phyloP scores from a whole-genome alignment of 768 basidiomycete species.

The Mycena vitilis region DNA sequence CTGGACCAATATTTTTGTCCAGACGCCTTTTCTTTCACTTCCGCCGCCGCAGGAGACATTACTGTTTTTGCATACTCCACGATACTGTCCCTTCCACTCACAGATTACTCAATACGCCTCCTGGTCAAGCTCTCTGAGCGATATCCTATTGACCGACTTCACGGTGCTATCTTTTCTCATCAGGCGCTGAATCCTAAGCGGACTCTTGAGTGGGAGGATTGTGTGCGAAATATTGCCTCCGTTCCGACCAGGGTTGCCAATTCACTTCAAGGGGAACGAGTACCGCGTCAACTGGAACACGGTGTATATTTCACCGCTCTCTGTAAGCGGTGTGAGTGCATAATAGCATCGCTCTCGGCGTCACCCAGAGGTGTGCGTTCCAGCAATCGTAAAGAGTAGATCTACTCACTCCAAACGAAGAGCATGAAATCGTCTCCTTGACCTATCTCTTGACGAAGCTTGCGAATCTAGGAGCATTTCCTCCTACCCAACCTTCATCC shows the following conservation, averaged over 20 bases:
- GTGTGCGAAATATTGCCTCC: conserved; percentile 69
- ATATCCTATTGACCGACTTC: conserved; percentile 79
- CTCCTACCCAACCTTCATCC: conserved; percentile 57
- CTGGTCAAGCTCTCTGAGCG: conserved; percentile 65
- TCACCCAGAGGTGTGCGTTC: conserved; percentile 54
- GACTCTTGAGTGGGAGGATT: conserved; percentile 78
- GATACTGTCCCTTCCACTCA: conserved; percentile 63
- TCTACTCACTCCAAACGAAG: conserved; percentile 42
- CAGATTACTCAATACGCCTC: conserved; percentile 61
- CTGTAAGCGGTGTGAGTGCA: conserved; percentile 61
- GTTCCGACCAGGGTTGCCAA: conserved; percentile 88
- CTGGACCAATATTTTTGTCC: conserved; percentile 83
- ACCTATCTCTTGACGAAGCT: conserved; percentile 73
- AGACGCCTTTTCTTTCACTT: conserved; percentile 64
- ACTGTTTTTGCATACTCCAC: conserved; percentile 73
- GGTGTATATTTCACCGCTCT: conserved; percentile 67
- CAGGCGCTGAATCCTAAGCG: conserved; percentile 42
- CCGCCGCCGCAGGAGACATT: conserved; percentile 61
- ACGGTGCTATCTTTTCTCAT: conserved; percentile 58
- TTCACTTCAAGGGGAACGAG: conserved; percentile 57
- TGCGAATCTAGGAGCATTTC: conserved; percentile 75
- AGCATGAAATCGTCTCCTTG: conserved; percentile 52
- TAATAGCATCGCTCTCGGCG: conserved; percentile 59
- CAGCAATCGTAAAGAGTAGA: conserved; percentile 10
- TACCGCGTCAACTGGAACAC: conserved; percentile 65